Evolutionary conservation across 148 eudicot genomes (phyloP), one percentile per base, ranked within the genome.

Genomic region (Vaccinium darrowii): DNA sequence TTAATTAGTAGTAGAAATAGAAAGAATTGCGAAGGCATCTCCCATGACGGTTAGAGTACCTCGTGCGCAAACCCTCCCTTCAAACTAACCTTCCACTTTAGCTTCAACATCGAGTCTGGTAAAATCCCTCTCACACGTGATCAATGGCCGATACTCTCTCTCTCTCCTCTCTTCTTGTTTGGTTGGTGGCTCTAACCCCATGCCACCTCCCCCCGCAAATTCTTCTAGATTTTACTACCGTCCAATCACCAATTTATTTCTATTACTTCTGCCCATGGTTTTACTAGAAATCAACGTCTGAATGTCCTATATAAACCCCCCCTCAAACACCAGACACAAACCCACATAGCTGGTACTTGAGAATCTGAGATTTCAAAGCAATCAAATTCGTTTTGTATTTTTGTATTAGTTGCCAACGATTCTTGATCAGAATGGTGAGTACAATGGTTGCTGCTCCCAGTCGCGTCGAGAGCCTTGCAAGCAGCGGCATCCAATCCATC

Each of bases 401-500:
- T 18, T 58, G 6, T 16, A 18, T 62, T 21, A 10, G 67, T 23
- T 23, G 0, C 3, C 67, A 21, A 60, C n/a, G 6, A 18, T 16
- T 18, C 63, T 6, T 21, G 9, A 3, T 23, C 14, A 74, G 25
- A 69, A 91, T 91, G 93, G 84, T 76, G 84, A 52, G 75, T 30
- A 81, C 85, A 82, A 75, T 77, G 18, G 52, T 88, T 12, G 23
- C 84, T 25, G 23, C 84, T 25, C 25, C 54, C 25, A 88, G 74
- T 30, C 39, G 99, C 83, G 99, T 96, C 1, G 99, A 96, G 39
- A 90, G 87, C 85, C 84, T 96, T 43, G 87, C 99, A 10, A 86
- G 89, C 79, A 93, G 94, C 76, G 99, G 98, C 19, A 91, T 96
- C 16, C 84, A 91, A n/a, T 85, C 88, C 18, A 94, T 96, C 88